A percentile compares a stretch with the other conserved stretches of the same genome.
These are phyloP conservation scores for Cyclostephanos tholiformis DNA, from an alignment of 108 stramenopile species.

Conservation along the genomic window DNA sequence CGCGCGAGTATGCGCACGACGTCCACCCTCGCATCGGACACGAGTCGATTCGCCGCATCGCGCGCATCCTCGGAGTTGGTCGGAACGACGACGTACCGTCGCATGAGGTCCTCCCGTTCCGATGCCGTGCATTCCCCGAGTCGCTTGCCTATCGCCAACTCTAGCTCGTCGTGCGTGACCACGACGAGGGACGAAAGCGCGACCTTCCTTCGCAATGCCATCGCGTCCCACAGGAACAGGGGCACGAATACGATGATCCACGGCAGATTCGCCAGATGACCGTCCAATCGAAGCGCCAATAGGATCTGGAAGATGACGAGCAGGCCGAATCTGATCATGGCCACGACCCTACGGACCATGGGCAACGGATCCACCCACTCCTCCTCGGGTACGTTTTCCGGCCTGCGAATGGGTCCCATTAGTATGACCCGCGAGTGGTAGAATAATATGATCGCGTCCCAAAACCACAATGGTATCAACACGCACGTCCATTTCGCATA, in stretches of 20 bases:
- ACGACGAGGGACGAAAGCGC: constrained; percentile 63
- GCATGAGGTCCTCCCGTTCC: constrained; percentile 71
- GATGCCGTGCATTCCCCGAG: constrained; percentile 66
- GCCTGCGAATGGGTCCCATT: constrained; percentile 81
- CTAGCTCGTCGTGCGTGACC: constrained; percentile 81
- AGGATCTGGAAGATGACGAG: constrained; percentile 74
- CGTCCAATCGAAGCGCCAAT: constrained; percentile 67
- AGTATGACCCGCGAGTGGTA: constrained; percentile 76
- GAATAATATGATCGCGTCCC: constrained; percentile 75
- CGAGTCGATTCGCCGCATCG: constrained; percentile 64
- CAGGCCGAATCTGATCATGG: constrained; percentile 60
- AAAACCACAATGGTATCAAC: constrained; percentile 81
- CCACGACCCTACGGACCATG: constrained; percentile 63
- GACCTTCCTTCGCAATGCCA: constrained; percentile 69
- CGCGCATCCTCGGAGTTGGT: constrained; percentile 60
- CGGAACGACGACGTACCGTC: constrained; percentile 77
- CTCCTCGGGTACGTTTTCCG: constrained; percentile 81
- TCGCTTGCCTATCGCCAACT: constrained; percentile 75
- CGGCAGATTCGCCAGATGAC: constrained; percentile 22
- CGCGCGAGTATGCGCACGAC: constrained; percentile 65
- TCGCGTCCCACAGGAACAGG: constrained; percentile 71
- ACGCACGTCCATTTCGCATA: constrained; percentile 70
- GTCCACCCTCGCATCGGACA: constrained; percentile 63
- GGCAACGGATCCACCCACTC: constrained; percentile 92
- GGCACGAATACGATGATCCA: constrained; percentile 82